Base-by-base conservation (phyloP, 1,284 basidiomycete genomes). In the Trichosporon ovoides region DNA sequence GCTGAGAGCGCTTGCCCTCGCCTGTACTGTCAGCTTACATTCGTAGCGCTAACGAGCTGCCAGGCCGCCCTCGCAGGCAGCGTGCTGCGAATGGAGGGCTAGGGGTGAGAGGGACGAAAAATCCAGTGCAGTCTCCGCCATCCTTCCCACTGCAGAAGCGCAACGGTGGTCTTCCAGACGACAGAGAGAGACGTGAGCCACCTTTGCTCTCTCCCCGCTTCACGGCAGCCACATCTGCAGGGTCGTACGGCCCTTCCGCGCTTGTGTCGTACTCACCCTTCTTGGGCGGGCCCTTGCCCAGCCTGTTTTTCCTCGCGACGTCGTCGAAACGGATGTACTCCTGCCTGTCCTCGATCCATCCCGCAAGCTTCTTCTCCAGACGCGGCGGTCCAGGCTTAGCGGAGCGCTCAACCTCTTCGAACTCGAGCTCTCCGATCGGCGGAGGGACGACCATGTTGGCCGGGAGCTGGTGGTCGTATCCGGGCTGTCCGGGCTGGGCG, bases 241-340 rank as follows among this genome's bases (percentile, higher is more conserved):
- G n/a, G n/a, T n/a, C n/a, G n/a, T n/a, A n/a, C n/a, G n/a, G n/a
- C n/a, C n/a, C n/a, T n/a, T n/a, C n/a, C n/a, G n/a, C n/a, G n/a
- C n/a, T n/a, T n/a, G n/a, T n/a, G 24, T 38, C 19, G 31, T 4
- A 68, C 74, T 71, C 58, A 73, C 73, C 75, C 68, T 75, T 76
- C 70, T 70, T 74, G 53, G 74, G 74, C 24, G 74, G 70, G 28
- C 69, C 70, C 63, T 70, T 70, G 20, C 73, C 74, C 38, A 67
- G 58, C 36, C 56, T 56, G 48, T 58, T 69, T 58, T 61, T 66
- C 43, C 59, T 58, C 33, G 57, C 63, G 3, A 73, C 69, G 34
- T 72, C 69, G 33, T 63, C 64, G 37, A 62, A 56, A 43, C 73
- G 66, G 31, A 59, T 56, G 38, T 61, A 55, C 64, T 74, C 75